A percentile compares a stretch with the other conserved stretches of the same genome.
These are phyloP conservation scores for Backusella sp. DNA, from an alignment of 192 early-diverging fungal species.

Conservation along the genomic window DNA sequence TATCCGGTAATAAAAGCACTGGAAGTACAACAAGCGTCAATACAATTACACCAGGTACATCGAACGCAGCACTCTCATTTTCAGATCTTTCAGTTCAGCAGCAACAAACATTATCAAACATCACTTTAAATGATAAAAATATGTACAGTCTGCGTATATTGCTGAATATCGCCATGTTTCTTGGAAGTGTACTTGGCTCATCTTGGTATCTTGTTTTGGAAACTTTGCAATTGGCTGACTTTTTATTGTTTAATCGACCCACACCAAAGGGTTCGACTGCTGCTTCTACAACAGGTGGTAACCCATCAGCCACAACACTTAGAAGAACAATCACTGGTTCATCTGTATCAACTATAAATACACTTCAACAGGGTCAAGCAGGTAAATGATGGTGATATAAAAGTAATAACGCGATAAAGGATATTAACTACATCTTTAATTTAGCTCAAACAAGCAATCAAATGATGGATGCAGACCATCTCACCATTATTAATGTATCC, in stretches of 20 bases:
- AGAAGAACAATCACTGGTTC: slow-evolving; percentile 17
- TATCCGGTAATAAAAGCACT: not conserved
- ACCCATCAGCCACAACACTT: not conserved
- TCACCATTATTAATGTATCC: slow-evolving; percentile 45
- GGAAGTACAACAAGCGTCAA: slow-evolving; percentile 1
- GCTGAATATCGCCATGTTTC: slow-evolving; percentile 66
- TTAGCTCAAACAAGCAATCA: slow-evolving; percentile 10
- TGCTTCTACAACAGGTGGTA: not conserved
- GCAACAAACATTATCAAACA: slow-evolving; percentile 30
- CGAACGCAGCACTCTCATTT: slow-evolving; percentile 16
- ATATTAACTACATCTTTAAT: not conserved
- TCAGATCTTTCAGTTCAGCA: slow-evolving; percentile 33
- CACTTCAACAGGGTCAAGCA: not conserved
- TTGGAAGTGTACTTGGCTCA: slow-evolving; percentile 71
- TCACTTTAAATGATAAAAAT: slow-evolving; percentile 73
- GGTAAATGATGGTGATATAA: not conserved
- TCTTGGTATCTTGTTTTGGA: slow-evolving; percentile 89
- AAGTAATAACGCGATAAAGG: not conserved
- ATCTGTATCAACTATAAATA: not conserved
- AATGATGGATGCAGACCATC: slow-evolving; percentile 40
- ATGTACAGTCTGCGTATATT: slow-evolving; percentile 73
- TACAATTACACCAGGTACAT: not conserved
- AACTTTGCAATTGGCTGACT: slow-evolving; percentile 86
- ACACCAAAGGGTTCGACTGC: slow-evolving; percentile 26
- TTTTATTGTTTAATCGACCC: slow-evolving; percentile 57